Conservation (phyloP, 805 yeast species). For the Zygoascus tannicola region DNA sequence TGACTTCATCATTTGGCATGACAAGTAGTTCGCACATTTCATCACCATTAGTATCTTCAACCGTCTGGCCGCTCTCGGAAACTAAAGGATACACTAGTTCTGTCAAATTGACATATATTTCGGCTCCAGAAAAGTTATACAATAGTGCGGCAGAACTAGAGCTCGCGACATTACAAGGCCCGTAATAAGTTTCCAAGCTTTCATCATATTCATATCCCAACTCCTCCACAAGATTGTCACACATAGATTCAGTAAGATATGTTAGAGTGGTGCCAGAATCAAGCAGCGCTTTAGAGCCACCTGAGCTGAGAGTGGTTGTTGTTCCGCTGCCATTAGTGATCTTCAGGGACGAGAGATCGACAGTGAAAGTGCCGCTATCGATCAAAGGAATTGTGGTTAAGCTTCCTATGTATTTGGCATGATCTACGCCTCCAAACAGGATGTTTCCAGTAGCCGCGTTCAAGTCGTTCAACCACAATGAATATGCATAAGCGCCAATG, state of each 20-base stretch:
- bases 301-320: conserved; percentile 3
- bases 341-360: conserved; percentile 6
- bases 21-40: conserved; percentile 13
- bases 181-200: conserved; percentile 17
- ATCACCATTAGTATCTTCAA: conserved; percentile 32
- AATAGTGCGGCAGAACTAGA: conserved; percentile 11
- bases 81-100: conserved; percentile 18
- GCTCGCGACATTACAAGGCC: conserved; percentile 16
- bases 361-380: conserved; percentile 8
- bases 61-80: conserved; percentile 6
- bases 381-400: conserved; percentile 19
- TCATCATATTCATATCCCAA: conserved; percentile 34
- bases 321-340: conserved; percentile 3
- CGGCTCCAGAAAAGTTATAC: conserved; percentile 20
- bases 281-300: conserved; percentile 33
- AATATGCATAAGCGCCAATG: conserved; percentile 35
- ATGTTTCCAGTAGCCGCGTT: conserved; percentile 31
- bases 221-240: conserved; percentile 24
- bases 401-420: conserved; percentile 36
- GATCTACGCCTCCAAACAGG: conserved; percentile 47
- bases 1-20: conserved; percentile 16
- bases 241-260: conserved; percentile 20
- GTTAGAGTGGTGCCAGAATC: conserved; percentile 23
- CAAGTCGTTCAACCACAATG: conserved; percentile 35
- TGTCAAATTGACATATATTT: conserved; percentile 20